Base-by-base conservation (phyloP, 257 asterid species). In the Knoxia roxburghii region DNA sequence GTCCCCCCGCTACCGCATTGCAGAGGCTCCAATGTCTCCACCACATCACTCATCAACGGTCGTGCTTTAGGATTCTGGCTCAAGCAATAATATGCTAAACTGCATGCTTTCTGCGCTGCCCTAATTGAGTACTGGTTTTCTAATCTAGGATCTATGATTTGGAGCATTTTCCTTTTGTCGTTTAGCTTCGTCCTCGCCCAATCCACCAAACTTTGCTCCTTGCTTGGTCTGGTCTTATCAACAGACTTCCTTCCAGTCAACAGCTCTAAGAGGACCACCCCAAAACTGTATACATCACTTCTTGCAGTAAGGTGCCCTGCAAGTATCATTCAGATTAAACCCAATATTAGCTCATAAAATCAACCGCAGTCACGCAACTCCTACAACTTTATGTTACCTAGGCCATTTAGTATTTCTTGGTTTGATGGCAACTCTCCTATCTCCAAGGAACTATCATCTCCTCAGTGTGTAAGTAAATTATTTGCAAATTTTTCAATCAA, bases 61-160 rank as follows among this genome's bases (percentile, higher is more conserved):
- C 99, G 84, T 32, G 99, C 97, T 72, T 94, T 94, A 2, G 99
- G 99, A 73, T 94, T 94, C 76, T 90, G 99, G 87, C 97, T 94
- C 74, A 94, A 82, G 78, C 99, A 94, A 79, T 94, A 94, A 84
- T 88, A 94, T 26, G 99, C 99, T 79, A 94, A 81, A 76, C 97
- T 94, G 89, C 99, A 90, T 46, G 99, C 99, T 72, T 94, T 94
- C 82, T 94, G 97, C 1, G 99, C 97, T 65, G 91, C 97, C 78
- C 97, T 84, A 57, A 90, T 83, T 0, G 97, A 94, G 81, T 94
- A 94, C 80, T 90, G 95, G 73, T 74, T 86, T 76, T 85, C 96
- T 80, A 90, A 81, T 77, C 97, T 81, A 45, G 97, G 96, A 75
- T 94, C 97, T 67, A 94, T 83, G 60, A 94, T 94, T 76, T 90